Conservation (phyloP, 345 rosid genomes). For the Ailanthus altissimus region DNA sequence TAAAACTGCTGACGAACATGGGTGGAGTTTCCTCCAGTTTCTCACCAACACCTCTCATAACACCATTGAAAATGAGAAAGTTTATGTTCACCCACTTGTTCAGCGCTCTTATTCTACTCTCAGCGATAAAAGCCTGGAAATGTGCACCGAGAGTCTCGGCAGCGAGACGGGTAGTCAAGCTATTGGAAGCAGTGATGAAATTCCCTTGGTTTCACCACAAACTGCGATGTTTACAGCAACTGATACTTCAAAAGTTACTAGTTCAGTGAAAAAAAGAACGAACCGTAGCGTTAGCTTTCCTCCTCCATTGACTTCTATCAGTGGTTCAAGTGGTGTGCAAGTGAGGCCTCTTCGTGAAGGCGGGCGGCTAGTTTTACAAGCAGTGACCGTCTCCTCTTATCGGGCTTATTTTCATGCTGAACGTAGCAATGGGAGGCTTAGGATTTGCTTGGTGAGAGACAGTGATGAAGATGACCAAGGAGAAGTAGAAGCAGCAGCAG, state of each 20-base stretch:
- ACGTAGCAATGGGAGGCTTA: constrained; percentile 70
- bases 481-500: constrained; percentile 7
- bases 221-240: constrained; percentile 6
- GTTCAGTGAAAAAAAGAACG: constrained; percentile 6
- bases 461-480: constrained; percentile 16
- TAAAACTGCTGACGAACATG: constrained; percentile 26
- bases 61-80: constrained; percentile 20
- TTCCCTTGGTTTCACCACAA: constrained; percentile 33
- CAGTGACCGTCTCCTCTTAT: constrained; percentile 39
- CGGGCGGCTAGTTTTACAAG: constrained; percentile 72
- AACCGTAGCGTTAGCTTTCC: constrained; percentile 50
- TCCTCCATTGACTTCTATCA: constrained; percentile 74
- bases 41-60: constrained; percentile 26
- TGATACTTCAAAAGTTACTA: constrained; percentile 21
- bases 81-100: constrained; percentile 56
- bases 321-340: constrained; percentile 47
- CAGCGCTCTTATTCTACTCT: constrained; percentile 51
- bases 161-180: constrained; percentile 70
- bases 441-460: constrained; percentile 39
- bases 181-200: constrained; percentile 33
- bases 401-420: constrained; percentile 54
- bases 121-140: constrained; percentile 65
- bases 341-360: constrained; percentile 59
- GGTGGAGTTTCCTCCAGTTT: constrained; percentile 61
- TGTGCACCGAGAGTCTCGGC: constrained; percentile 90